Percentiles rank a stretch among this genome's conserved stretches.
These are phyloP conservation scores for Martiniozyma abietophila DNA, from an alignment of 805 yeast species.

Conservation along the genomic window DNA sequence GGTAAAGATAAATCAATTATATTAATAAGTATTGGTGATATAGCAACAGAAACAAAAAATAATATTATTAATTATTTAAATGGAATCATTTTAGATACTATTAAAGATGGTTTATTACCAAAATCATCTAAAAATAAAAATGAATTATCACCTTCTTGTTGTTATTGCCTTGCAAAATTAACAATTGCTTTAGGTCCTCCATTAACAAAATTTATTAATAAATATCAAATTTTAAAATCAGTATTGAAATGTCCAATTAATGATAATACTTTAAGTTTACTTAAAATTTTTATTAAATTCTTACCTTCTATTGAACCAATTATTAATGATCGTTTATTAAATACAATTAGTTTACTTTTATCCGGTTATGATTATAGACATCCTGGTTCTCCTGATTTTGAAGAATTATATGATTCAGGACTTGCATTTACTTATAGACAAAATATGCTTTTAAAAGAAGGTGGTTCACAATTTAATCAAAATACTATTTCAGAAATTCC, in stretches of 20 bases:
- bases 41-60: slow-evolving; percentile 70
- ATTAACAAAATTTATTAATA: slow-evolving; percentile 76
- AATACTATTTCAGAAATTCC: slow-evolving; percentile 16
- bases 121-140: slow-evolving; percentile 53
- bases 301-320: slow-evolving; percentile 74
- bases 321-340: slow-evolving; percentile 63
- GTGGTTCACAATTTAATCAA: slow-evolving; percentile 29
- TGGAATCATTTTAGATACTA: slow-evolving; percentile 76
- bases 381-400: slow-evolving; percentile 77
- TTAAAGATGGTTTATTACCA: slow-evolving; percentile 61
- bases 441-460: slow-evolving; percentile 61
- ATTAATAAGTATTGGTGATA: slow-evolving; percentile 73
- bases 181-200: slow-evolving; percentile 92
- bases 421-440: slow-evolving; percentile 73
- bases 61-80: slow-evolving; percentile 83
- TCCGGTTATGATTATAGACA: slow-evolving; percentile 75
- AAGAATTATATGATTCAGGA: slow-evolving; percentile 47
- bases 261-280: slow-evolving; percentile 70
- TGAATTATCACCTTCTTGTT: slow-evolving; percentile 76
- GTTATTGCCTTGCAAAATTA: slow-evolving; percentile 79
- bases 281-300: slow-evolving; percentile 55
- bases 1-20: slow-evolving; percentile 66
- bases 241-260: slow-evolving; percentile 77
- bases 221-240: slow-evolving; percentile 63
- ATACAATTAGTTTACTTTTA: slow-evolving; percentile 61